Evolutionary conservation across 2,329 filamentous ascomycete genomes (phyloP).

Genomic region (Colletotrichum graminicola): DNA sequence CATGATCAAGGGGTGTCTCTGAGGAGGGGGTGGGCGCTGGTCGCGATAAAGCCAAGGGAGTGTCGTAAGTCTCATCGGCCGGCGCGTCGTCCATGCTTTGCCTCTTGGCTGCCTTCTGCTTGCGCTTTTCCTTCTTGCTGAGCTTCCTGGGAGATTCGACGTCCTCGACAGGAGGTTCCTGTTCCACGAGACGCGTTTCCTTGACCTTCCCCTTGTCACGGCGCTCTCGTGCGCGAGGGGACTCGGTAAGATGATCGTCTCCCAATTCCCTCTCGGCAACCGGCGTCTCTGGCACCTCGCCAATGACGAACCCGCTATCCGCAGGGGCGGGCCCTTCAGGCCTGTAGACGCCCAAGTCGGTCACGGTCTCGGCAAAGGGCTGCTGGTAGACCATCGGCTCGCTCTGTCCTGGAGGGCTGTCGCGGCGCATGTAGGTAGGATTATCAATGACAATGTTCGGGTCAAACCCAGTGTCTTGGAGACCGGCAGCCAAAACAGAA

Average conservation of each 20-base stretch:
- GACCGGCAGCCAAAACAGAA: slow-evolving; percentile 75
- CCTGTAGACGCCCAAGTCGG: slow-evolving; percentile 54
- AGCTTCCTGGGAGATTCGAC: slow-evolving; percentile 48
- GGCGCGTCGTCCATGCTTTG: slow-evolving; percentile 48
- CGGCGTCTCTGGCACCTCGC: slow-evolving; percentile 59
- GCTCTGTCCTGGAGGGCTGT: slow-evolving; percentile 72
- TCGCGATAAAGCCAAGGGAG: background rate
- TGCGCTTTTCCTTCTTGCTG: slow-evolving; percentile 64
- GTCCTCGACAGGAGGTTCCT: slow-evolving; percentile 37
- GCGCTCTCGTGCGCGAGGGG: slow-evolving; percentile 45
- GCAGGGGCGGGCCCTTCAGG: slow-evolving; percentile 48
- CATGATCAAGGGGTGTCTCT: slow-evolving; percentile 1
- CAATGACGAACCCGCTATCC: slow-evolving; percentile 60
- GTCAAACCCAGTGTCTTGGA: slow-evolving; percentile 78
- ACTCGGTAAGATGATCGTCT: slow-evolving; percentile 45
- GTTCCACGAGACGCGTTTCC: slow-evolving; percentile 43
- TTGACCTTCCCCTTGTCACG: slow-evolving; percentile 41
- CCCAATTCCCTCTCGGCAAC: slow-evolving; percentile 17
- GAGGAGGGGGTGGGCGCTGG: background rate
- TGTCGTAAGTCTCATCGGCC: background rate
- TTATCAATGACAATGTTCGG: slow-evolving; percentile 78
- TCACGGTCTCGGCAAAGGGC: slow-evolving; percentile 63
- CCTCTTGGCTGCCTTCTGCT: slow-evolving; percentile 57
- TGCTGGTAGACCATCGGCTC: slow-evolving; percentile 61
- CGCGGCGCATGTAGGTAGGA: slow-evolving; percentile 71